Base-by-base conservation (phyloP, 1,284 basidiomycete species). In the Mycena citricolor region DNA sequence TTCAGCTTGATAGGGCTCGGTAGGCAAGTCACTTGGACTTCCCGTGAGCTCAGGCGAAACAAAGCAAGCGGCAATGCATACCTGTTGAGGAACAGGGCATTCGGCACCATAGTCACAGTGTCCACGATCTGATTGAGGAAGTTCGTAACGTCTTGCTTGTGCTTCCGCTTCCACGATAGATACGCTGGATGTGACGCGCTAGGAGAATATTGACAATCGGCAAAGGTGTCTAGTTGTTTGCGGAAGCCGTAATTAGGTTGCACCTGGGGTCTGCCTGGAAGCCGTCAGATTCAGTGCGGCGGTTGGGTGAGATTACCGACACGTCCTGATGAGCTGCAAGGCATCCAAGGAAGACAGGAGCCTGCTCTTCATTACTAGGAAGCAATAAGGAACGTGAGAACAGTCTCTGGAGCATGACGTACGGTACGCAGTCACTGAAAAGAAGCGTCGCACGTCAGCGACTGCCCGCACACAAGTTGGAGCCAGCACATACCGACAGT, bases 191-290 rank as follows among this genome's bases (percentile, higher is more conserved):
- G 67, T 0, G 60, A 57, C 17, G 63, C 63, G 1, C 67, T 68
- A 0, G 75, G 71, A 11, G 63, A 58, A 53, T 72, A 79, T 29
- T 64, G 58, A 53, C 78, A 81, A 10, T 73, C 69, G 22, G 63
- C 64, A 51, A 81, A 84, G 1, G 67, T 63, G 28, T 79, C 67
- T 13, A 83, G 68, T 53, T 83, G 81, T 49, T 69, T 78, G 54
- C 78, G 57, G 55, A 83, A 83, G 4, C 81, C 80, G 54, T 79
- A 81, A 51, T 83, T 84, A 0, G 81, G 81, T 46, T 76, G 76
- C 5, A 76, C 66, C 31, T 70, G 65, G 12, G 76, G 73, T 35
- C 81, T 72, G 23, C 63, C 81, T 82, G 46, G 13, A 29, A 32
- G 34, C 39, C 21, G 42, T 31, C 23, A 41, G 32, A 35, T 32